Evolutionary conservation across 768 basidiomycete genomes (phyloP).

Genomic region (Exsudoporus frostii): DNA sequence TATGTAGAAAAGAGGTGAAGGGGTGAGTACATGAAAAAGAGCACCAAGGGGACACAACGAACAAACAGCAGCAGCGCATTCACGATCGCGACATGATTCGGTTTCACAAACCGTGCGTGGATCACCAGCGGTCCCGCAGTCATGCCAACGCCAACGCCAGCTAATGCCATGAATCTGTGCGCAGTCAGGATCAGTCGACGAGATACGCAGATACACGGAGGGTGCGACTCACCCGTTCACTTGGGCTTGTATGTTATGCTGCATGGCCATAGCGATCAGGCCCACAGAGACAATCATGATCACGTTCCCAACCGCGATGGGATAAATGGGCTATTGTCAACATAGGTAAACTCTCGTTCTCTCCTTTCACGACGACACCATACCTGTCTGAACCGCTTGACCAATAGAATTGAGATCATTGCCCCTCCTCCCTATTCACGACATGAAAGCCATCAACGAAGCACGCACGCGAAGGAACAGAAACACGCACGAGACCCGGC

Average conservation of each 20-base stretch:
- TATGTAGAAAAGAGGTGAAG: conserved; percentile 7
- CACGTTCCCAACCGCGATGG: conserved; percentile 38
- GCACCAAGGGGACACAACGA: conserved; percentile 11
- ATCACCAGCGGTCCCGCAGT: conserved; percentile 37
- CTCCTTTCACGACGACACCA: background rate
- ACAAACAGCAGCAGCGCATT: conserved; percentile 46
- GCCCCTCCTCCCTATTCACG: conserved; percentile 37
- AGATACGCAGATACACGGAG: background rate
- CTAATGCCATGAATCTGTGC: conserved; percentile 42
- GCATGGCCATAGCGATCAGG: conserved; percentile 41
- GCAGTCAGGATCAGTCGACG: background rate
- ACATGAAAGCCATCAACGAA: background rate
- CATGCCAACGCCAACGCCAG: conserved; percentile 44
- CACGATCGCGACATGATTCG: conserved; percentile 40
- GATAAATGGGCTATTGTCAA: conserved; percentile 36
- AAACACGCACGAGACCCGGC: conserved; percentile 42
- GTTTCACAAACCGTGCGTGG: conserved; percentile 46
- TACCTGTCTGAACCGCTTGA: conserved; percentile 39
- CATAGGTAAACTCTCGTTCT: background rate
- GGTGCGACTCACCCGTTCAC: conserved; percentile 34
- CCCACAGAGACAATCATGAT: conserved; percentile 42
- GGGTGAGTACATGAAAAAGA: background rate
- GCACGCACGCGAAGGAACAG: background rate
- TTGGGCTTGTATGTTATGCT: conserved; percentile 32
- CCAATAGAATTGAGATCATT: conserved; percentile 31